Conservation (phyloP, 192 early-diverging fungal species). For the Funneliformis geosporum region DNA sequence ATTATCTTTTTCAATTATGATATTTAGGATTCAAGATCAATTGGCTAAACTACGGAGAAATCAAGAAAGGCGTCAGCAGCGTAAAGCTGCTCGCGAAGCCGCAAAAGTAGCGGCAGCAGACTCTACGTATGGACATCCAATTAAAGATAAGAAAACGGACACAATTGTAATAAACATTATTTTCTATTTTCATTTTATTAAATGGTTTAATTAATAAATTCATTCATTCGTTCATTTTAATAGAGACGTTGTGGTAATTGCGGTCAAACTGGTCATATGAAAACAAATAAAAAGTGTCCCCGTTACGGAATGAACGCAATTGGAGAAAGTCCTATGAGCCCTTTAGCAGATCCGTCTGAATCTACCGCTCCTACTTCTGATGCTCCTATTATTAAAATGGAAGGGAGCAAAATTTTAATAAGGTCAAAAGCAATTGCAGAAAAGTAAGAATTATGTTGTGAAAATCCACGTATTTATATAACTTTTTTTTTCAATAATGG, state of each 20-base stretch:
- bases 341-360: constrained; percentile 32
- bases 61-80: constrained; percentile 58
- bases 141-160: constrained; percentile 65
- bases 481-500: too few relatives aligned
- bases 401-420: constrained; percentile 35
- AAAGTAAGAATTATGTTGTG: neutral
- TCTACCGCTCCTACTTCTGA: constrained; percentile 34
- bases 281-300: constrained; percentile 82
- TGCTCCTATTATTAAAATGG: constrained; percentile 34
- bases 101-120: constrained; percentile 42
- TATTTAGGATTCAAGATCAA: constrained; percentile 59
- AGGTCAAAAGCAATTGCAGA: neutral
- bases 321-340: neutral
- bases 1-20: neutral
- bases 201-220: neutral
- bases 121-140: constrained; percentile 29
- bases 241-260: constrained; percentile 79
- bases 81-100: constrained; percentile 51
- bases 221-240: neutral
- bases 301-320: constrained; percentile 46
- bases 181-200: neutral
- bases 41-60: constrained; percentile 65
- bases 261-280: constrained; percentile 82
- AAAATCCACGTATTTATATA: neutral
- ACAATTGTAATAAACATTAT: constrained; percentile 40